Base-by-base conservation (phyloP, 139 green algal species). In the Volvox reticuliferus region DNA sequence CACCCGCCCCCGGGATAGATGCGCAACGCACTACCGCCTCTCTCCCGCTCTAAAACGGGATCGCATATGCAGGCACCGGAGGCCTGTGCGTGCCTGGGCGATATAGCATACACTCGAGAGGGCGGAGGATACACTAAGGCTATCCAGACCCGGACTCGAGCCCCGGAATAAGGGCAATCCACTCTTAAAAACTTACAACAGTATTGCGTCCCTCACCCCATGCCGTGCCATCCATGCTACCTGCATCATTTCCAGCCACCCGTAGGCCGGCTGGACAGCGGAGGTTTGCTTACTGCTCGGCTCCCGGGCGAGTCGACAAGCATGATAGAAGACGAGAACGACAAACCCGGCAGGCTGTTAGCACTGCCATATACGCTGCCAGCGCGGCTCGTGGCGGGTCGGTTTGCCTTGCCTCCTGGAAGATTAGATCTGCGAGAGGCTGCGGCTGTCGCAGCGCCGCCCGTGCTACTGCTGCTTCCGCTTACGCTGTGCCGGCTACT, bases 201-300 rank as follows among this genome's bases (percentile, higher is more conserved):
- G 65, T 73, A 73, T 73, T 24, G 65, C 65, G 21, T 28, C 65
- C 65, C 21, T 73, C 65, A 28, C 24, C 24, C 21, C 65, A 73
- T 73, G 44, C 44, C 44, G 44, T 55, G 44, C 44, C 44, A 9
- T 55, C 44, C 65, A 73, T 28, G 65, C 65, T 28, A 73, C 65
- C 71, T 55, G 44, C 71, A 2, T 86, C 24, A 76, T 55, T 89
- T 79, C 85, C 85, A 89, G 28, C 85, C 69, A 44, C 85, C 19
- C 2, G 20, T 14, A 0, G 37, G 69, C 17, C 85, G 85, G 69
- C 85, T 89, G 1, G 85, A 89, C 68, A 89, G 17, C 37, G 69
- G 85, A 12, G 85, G 37, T 71, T 82, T 89, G 35, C 13, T 35
- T 17, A 28, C 26, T 14, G 35, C 36, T 28, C 33, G 28, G 79